phyloP scores from a whole-genome alignment of 2,329 filamentous ascomycete species.

The Trichophyton simii region DNA sequence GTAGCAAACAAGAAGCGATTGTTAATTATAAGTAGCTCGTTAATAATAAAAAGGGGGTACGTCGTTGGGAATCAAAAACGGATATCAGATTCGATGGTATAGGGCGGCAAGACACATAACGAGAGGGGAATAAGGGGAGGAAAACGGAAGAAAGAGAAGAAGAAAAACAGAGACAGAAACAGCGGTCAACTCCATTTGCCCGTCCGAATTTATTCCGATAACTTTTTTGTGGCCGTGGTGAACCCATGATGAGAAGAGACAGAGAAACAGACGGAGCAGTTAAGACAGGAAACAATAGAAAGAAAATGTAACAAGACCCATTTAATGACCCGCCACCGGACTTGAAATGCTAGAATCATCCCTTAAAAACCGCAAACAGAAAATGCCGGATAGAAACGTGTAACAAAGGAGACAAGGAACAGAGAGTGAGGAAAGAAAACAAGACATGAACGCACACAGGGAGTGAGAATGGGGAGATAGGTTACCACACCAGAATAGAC shows the following conservation, averaged over 20 bases:
- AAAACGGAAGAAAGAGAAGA: background rate
- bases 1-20: background rate
- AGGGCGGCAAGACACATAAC: background rate
- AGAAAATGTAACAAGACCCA: background rate
- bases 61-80: background rate
- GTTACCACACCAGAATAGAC: background rate
- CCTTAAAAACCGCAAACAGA: background rate
- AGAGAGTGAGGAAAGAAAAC: background rate
- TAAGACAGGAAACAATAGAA: background rate
- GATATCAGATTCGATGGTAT: background rate
- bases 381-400: background rate
- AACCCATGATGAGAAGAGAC: background rate
- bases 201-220: conserved; percentile 6
- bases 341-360: conserved; percentile 4
- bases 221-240: conserved; percentile 1
- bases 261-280: background rate
- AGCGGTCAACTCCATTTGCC: conserved; percentile 3
- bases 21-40: background rate
- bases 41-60: background rate
- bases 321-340: background rate
- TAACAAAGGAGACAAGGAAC: background rate
- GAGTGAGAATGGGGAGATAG: background rate
- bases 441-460: background rate
- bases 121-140: background rate
- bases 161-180: background rate